Percentiles rank a stretch among this genome's conserved stretches.
Evolutionary conservation across 495 filamentous ascomycete genomes (phyloP).

Genomic region (Tuber melanosporum): DNA sequence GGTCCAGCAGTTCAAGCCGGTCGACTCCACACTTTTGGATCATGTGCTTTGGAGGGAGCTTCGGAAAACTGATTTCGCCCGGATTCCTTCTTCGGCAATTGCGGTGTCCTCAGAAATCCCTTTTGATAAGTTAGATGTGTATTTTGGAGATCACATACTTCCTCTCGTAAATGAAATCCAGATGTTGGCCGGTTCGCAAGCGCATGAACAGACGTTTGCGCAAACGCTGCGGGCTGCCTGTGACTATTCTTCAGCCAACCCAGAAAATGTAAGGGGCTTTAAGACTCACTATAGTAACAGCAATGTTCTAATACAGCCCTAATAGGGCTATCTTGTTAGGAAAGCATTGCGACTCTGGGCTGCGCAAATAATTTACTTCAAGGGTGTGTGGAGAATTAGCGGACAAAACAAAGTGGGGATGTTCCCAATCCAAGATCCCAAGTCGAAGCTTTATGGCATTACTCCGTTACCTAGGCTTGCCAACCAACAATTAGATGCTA

Average conservation of each 20-base stretch:
- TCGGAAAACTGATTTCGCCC: constrained; percentile 30
- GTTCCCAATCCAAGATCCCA: constrained; percentile 29
- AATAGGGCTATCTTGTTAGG: constrained; percentile 27
- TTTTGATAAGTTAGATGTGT: constrained; percentile 22
- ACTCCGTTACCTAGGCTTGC: constrained; percentile 33
- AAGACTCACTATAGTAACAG: background rate
- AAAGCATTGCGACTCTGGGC: constrained; percentile 40
- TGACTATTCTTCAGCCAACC: constrained; percentile 24
- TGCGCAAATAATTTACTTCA: constrained; percentile 40
- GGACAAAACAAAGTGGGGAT: constrained; percentile 31
- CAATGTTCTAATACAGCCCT: background rate
- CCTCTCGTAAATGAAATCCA: constrained; percentile 26
- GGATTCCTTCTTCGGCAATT: constrained; percentile 34
- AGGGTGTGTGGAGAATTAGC: constrained; percentile 33
- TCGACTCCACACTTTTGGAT: constrained; percentile 31
- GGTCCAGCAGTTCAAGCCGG: constrained; percentile 29
- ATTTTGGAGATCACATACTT: constrained; percentile 34
- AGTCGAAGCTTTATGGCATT: constrained; percentile 31
- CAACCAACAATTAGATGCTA: constrained; percentile 38
- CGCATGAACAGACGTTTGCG: constrained; percentile 25
- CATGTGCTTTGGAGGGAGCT: constrained; percentile 39
- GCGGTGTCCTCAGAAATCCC: constrained; percentile 32
- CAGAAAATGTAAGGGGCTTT: constrained; percentile 19
- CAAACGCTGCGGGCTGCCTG: constrained; percentile 23
- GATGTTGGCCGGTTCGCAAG: constrained; percentile 11